Conservation (phyloP, 1,284 basidiomycete genomes). For the Fomitopsis palustris region DNA sequence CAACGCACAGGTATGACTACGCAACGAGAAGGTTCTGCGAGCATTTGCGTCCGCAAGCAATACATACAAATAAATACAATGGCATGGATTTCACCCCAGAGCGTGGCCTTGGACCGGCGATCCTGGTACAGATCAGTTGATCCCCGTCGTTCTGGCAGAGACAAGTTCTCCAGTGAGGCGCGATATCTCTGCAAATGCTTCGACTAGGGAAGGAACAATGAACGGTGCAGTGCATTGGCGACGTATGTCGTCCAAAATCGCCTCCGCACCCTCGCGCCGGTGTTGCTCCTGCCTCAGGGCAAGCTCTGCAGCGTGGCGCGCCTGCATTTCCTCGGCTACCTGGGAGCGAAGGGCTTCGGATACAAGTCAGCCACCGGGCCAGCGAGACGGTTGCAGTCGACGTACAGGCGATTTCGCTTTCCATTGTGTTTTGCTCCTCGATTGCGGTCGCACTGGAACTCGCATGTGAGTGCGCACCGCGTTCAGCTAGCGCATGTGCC, state of each 20-base stretch:
- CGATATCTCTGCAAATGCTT: slow-evolving; percentile 37
- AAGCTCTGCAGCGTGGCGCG: slow-evolving; percentile 15
- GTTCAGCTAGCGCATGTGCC: slow-evolving; percentile 22
- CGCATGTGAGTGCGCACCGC: background rate
- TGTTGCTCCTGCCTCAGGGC: slow-evolving; percentile 31
- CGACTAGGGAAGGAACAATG: slow-evolving; percentile 42
- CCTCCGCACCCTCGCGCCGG: slow-evolving; percentile 31
- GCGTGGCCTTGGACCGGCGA: too few species aligned
- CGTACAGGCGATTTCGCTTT: background rate
- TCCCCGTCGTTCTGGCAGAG: background rate
- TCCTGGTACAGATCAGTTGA: too few species aligned
- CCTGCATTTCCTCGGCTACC: slow-evolving; percentile 10
- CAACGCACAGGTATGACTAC: too few species aligned
- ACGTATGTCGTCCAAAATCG: slow-evolving; percentile 32
- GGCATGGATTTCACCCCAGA: too few species aligned
- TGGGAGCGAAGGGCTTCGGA: slow-evolving; percentile 14
- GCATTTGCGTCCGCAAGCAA: too few species aligned
- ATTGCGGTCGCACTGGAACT: background rate
- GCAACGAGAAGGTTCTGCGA: too few species aligned
- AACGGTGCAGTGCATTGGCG: slow-evolving; percentile 42
- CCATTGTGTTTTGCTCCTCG: background rate
- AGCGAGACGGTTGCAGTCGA: background rate
- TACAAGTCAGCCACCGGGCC: too few species aligned
- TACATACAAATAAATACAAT: too few species aligned
- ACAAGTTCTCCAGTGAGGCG: slow-evolving; percentile 21